Evolutionary conservation across 1,139 yeast species (phyloP), one percentile per base, ranked within the genome.

Genomic region (Protomyces pachydermus): DNA sequence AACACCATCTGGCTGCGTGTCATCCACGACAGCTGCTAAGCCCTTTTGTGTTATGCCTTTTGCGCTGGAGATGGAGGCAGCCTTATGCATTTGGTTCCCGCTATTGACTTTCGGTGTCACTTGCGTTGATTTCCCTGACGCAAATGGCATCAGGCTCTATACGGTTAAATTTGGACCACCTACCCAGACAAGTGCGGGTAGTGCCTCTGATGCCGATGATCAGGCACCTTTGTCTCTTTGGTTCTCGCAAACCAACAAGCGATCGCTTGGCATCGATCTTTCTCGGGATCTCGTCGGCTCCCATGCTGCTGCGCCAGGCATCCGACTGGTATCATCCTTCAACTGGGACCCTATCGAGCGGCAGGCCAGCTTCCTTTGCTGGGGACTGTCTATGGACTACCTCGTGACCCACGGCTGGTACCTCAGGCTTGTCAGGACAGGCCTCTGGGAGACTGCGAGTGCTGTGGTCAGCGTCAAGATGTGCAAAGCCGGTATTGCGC

Each of bases 51-150:
- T 58, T 50, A 58, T 55, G 46, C 62, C 62, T 5, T 58, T 58
- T 55, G 53, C 62, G n/a, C 42, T 58, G 45, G 62, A 58, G 23
- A 58, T 58, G 56, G 62, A 58, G 23, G 62, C 46, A 3, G 62
- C 62, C 6, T 42, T 58, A 34, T 38, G 56, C 12, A 39, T 52
- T 8, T 58, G 62, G 62, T 58, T 58, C 23, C 62, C 62, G n/a
- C 45, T 58, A 9, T 28, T 58, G 62, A 51, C 62, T 6, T 58
- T 58, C 14, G 62, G 62, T 38, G 42, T 58, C 56, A 58, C 62
- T 2, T 55, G 56, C 6, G 56, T 52, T 3, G 62, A 58, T 37
- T 58, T 58, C 23, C 39, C 62, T 6, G 62, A 58, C 28, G 62
- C 62, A 12, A 38, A 48, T 12, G 54, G 48, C 53, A 39, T 58